Percentiles rank a stretch among this genome's conserved stretches.
These are phyloP conservation scores for Gossypium schwendimanii DNA, from an alignment of 441 rosid genomes.

Conservation along the genomic window DNA sequence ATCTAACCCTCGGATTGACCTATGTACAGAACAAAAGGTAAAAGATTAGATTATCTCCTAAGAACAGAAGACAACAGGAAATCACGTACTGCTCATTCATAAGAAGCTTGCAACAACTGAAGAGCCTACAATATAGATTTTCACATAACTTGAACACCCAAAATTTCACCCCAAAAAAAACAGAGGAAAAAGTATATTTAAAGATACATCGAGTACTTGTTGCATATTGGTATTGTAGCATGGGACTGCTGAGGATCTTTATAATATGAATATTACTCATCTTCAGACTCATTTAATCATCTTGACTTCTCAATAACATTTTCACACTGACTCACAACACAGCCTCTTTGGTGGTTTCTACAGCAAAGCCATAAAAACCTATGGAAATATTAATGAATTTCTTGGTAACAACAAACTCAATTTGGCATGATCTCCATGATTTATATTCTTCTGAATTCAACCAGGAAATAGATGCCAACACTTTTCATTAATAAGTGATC, in stretches of 20 bases:
- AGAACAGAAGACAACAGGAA: neutral
- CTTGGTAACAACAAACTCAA: neutral
- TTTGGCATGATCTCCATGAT: neutral
- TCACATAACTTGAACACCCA: neutral
- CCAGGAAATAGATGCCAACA: neutral
- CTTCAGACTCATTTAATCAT: neutral
- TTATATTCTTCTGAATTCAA: neutral
- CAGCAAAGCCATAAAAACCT: neutral
- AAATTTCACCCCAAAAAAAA: neutral
- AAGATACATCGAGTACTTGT: neutral
- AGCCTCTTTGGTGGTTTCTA: neutral
- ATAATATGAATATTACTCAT: neutral
- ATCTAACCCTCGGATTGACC: conserved; percentile 61
- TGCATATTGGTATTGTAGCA: conserved; percentile 8
- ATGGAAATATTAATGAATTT: neutral
- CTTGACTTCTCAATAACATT: neutral
- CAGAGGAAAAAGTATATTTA: neutral
- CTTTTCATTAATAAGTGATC: neutral
- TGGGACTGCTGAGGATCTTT: neutral
- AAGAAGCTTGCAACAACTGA: neutral
- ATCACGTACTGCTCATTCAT: neutral
- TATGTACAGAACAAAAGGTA: conserved; percentile 25
- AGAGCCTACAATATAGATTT: neutral
- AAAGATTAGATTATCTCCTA: neutral
- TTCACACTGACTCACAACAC: neutral